These are phyloP conservation scores for Helotiales sp. DNA, from an alignment of 2,329 filamentous ascomycete genomes.

Conservation along the genomic window DNA sequence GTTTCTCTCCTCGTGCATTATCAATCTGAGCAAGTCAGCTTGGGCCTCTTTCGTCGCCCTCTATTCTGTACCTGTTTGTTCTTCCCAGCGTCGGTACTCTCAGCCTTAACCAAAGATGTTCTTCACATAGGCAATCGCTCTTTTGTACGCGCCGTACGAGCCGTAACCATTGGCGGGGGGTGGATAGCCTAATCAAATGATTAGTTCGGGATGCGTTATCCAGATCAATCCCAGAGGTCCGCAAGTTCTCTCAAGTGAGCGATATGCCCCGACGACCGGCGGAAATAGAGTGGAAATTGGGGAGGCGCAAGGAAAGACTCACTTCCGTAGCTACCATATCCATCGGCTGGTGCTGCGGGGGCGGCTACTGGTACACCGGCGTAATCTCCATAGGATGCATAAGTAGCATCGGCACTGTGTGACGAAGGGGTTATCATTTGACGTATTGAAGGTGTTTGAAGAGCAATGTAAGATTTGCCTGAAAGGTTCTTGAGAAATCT, in stretches of 20 bases:
- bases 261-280: not conserved
- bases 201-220: not conserved
- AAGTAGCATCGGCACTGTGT: not conserved
- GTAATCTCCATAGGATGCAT: conserved; percentile 16
- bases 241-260: not conserved
- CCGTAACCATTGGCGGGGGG: not conserved
- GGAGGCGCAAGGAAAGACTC: not conserved
- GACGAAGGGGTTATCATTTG: not conserved
- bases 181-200: not conserved
- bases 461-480: too few species aligned
- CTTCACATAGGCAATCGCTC: conserved; percentile 20
- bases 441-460: not conserved
- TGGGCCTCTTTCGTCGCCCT: not conserved
- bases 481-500: too few species aligned
- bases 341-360: conserved; percentile 9
- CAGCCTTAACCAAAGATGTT: conserved; percentile 13
- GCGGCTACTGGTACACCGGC: not conserved
- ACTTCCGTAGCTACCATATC: conserved; percentile 17
- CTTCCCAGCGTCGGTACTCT: not conserved
- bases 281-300: not conserved
- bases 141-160: conserved; percentile 23
- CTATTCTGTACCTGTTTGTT: not conserved
- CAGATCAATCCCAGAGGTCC: not conserved
- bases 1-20: not conserved
- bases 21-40: not conserved